Base-by-base conservation (phyloP, 306 rosid species). In the Oemleria cerasiformis region DNA sequence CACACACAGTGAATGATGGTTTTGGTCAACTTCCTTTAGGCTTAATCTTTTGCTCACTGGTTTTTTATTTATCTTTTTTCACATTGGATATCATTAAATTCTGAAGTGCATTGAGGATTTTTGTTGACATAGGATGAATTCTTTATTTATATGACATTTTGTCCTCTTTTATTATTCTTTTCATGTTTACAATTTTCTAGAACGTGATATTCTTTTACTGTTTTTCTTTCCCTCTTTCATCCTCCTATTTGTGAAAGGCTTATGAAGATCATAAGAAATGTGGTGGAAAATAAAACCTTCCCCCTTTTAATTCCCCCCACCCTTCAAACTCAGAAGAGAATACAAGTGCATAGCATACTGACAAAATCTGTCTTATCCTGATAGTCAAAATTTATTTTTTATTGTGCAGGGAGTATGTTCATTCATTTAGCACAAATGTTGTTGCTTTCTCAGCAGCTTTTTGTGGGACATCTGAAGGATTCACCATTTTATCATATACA, bases 341-440 rank as follows among this genome's bases (percentile, higher is more conserved):
- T 62, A 66, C 20, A 63, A 49, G n/a, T 71, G 41, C 14, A 38
- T 34, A 36, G 58, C 13, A 17, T 55, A 48, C 51, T 71, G 64
- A 63, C 71, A 76, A 73, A 72, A 40, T 78, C n/a, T 38, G 54
- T 76, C 61, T 74, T 78, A 41, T 73, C 60, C 75, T 82, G 77
- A 86, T 71, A 63, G 73, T 75, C 65, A 65, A 51, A 54, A 57
- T 73, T 48, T 25, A 25, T 25, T 17, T 63, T 83, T 78, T 67
- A 72, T 75, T 54, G 58, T 82, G 81, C 92, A 93, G 98, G 94
- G 84, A 83, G 67, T 83, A 58, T 78, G 65, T 82, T 78, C 85
- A 81, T 80, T 87, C 98, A 48, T 81, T 93, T 73, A 80, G 92
- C 86, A 77, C 84, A 75, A 77, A 78, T 58, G 70, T 75, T 50